Percentiles rank a stretch among this genome's conserved stretches.
Conservation (phyloP, 129 eudicot genomes). For the Heracleum sosnowskyi region DNA sequence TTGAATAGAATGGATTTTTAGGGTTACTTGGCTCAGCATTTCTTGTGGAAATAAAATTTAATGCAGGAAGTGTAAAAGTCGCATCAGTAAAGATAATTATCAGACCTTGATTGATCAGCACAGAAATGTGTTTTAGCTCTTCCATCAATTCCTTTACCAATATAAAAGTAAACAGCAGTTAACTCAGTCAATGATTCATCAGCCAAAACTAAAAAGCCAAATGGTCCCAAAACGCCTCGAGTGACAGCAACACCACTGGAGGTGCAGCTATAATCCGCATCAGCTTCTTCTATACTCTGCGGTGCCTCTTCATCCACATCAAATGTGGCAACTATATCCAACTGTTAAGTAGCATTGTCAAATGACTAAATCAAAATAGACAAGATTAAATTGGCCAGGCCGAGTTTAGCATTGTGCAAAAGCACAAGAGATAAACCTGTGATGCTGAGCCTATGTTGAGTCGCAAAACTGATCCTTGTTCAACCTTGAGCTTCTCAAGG, state of each 20-base stretch:
- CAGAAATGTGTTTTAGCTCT: slow-evolving; percentile 52
- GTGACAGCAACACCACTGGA: slow-evolving; percentile 52
- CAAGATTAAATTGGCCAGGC: not conserved
- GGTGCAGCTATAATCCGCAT: slow-evolving; percentile 59
- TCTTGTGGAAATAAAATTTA: not conserved
- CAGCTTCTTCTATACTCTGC: slow-evolving; percentile 30
- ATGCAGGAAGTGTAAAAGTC: not conserved
- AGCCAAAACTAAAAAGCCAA: slow-evolving; percentile 73
- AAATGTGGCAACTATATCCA: slow-evolving; percentile 68
- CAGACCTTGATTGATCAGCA: slow-evolving; percentile 60
- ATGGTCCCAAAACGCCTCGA: slow-evolving; percentile 73
- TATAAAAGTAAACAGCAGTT: slow-evolving; percentile 74
- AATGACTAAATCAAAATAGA: not conserved
- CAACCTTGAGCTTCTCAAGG: slow-evolving; percentile 31
- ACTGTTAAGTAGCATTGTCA: slow-evolving; percentile 26
- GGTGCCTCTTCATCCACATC: slow-evolving; percentile 37
- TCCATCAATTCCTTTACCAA: slow-evolving; percentile 58
- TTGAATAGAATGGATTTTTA: not conserved
- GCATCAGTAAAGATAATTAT: not conserved
- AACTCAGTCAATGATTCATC: slow-evolving; percentile 54
- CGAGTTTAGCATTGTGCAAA: not conserved
- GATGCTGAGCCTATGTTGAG: slow-evolving; percentile 51
- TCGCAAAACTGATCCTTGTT: slow-evolving; percentile 70
- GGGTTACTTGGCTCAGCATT: not conserved
- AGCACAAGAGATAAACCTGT: slow-evolving; percentile 38